Evolutionary conservation across 108 stramenopile genomes (phyloP).

Genomic region (Chaetoceros muelleri): DNA sequence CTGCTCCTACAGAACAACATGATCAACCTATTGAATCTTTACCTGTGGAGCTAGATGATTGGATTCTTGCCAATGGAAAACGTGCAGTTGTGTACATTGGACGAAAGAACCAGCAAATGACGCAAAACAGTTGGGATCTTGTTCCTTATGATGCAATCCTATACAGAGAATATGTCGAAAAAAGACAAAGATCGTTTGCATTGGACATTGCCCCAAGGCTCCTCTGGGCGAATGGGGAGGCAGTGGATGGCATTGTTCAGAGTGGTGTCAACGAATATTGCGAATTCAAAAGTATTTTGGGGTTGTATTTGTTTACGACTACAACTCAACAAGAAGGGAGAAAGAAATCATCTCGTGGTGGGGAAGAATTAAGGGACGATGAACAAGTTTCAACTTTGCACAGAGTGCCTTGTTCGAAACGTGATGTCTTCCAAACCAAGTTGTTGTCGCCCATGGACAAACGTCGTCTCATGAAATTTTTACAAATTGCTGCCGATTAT

Average conservation of each 20-base stretch:
- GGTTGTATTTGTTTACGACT: slow-evolving; percentile 37
- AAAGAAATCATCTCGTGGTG: slow-evolving; percentile 2
- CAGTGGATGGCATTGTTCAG: slow-evolving; percentile 63
- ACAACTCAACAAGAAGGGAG: slow-evolving; percentile 9
- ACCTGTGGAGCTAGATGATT: slow-evolving; percentile 4
- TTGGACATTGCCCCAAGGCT: slow-evolving; percentile 56
- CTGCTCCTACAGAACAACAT: neutral
- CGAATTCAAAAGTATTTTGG: slow-evolving; percentile 77
- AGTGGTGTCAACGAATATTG: slow-evolving; percentile 82
- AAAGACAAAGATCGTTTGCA: slow-evolving; percentile 28
- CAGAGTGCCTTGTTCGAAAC: slow-evolving; percentile 79
- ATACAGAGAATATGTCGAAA: slow-evolving; percentile 2
- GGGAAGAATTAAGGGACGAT: neutral
- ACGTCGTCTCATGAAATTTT: slow-evolving; percentile 86
- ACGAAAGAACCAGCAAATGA: neutral
- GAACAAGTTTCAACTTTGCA: slow-evolving; percentile 19
- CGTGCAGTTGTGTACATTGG: slow-evolving; percentile 11
- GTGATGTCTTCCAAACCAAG: slow-evolving; percentile 75
- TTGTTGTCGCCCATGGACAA: slow-evolving; percentile 79
- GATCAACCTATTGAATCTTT: neutral
- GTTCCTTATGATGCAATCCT: neutral
- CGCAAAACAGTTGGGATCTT: neutral
- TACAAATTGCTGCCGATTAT: slow-evolving; percentile 77
- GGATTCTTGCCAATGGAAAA: slow-evolving; percentile 25
- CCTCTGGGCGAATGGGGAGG: slow-evolving; percentile 51